These are phyloP conservation scores for Diaporthe sp. DNA, from an alignment of 2,329 filamentous ascomycete species.

Conservation along the genomic window DNA sequence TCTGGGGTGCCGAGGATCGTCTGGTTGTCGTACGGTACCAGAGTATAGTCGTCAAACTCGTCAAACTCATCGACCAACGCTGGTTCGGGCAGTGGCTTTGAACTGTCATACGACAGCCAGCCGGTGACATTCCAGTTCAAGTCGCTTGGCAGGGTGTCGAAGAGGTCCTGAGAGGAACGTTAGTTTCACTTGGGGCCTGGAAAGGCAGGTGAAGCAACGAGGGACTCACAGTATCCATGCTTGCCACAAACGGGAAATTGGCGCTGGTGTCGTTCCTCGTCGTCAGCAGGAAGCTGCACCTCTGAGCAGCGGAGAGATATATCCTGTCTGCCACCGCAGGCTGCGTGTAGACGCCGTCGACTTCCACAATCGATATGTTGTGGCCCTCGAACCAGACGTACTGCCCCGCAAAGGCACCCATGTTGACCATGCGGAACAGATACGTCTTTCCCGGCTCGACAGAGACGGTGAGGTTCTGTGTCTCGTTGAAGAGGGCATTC, in stretches of 20 bases:
- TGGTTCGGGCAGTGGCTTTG: constrained; percentile 63
- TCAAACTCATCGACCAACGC: constrained; percentile 61
- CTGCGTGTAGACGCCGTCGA: constrained; percentile 80
- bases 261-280: constrained; percentile 71
- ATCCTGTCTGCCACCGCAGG: constrained; percentile 72
- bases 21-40: constrained; percentile 78
- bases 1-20: constrained; percentile 73
- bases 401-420: constrained; percentile 78
- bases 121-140: constrained; percentile 79
- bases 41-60: constrained; percentile 79
- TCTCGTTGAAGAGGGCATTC: constrained; percentile 79
- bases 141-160: constrained; percentile 75
- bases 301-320: constrained; percentile 78
- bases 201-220: neutral
- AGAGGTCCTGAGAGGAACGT: constrained; percentile 65
- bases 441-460: constrained; percentile 80
- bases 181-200: constrained; percentile 44
- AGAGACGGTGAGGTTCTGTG: constrained; percentile 68
- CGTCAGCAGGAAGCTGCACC: constrained; percentile 73
- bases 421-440: constrained; percentile 79
- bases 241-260: constrained; percentile 78
- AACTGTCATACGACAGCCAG: constrained; percentile 72
- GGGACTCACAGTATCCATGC: constrained; percentile 68
- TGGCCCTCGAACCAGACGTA: constrained; percentile 78
- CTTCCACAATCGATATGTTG: constrained; percentile 78